Base-by-base conservation (phyloP, 2,329 filamentous ascomycete genomes). In the Neofusicoccum umdonicola region DNA sequence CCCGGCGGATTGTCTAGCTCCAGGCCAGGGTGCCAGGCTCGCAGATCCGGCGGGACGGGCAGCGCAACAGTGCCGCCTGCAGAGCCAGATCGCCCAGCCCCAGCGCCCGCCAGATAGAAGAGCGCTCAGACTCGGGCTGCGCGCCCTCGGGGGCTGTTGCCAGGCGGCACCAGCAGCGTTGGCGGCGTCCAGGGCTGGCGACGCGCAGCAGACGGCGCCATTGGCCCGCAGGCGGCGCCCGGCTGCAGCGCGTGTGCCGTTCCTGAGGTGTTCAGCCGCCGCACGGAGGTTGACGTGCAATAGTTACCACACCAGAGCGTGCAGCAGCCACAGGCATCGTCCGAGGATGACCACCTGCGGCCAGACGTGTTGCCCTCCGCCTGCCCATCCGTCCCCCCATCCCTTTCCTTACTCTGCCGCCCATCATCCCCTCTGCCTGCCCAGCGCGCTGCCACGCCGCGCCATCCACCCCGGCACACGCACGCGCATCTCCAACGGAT, bases 281-380 rank as follows among this genome's bases (percentile, higher is more conserved):
- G 61, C 61, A 51, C 64, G 69, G 68, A 45, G 41, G 56, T 58
- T 47, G 56, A 60, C 41, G 56, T 57, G 54, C 54, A 45, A 58
- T 34, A 58, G 67, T 42, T 47, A 64, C 67, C 57, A 66, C 68
- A 67, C 68, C 64, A 70, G 64, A 57, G 56, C 41, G 54, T 44
- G 41, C 41, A 60, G 56, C 56, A 58, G 56, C 56, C 56, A 58
- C 56, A 45, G 56, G 70, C 70, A 67, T 65, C 64, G 63, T 50
- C 62, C 45, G 42, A 57, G 37, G 22, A 64, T 51, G 56, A 51
- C 63, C 31, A 22, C 63, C 17, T 58, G 22, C 54, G 39, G 39
- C 51, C 34, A 62, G 22, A 51, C 60, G 39, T 22, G 39, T 44
- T 31, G 57, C 35, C 27, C 47, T 35, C 31, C 47, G 52, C 67